Base-by-base conservation (phyloP, 2,329 filamentous ascomycete species). In the Pseudocercospora pini-densiflorae region DNA sequence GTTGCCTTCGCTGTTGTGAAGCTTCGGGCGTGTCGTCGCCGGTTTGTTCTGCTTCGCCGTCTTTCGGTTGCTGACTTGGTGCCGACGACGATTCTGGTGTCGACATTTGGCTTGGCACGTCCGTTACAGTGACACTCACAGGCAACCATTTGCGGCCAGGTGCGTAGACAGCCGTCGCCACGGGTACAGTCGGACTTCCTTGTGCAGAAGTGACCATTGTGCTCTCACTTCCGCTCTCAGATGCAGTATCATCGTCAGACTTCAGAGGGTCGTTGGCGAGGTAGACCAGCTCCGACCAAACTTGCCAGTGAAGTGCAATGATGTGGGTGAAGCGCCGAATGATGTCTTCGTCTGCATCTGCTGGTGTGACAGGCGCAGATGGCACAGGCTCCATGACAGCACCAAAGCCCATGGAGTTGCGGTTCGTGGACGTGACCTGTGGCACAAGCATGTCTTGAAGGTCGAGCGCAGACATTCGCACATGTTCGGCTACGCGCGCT, bases 241-340 rank as follows among this genome's bases (percentile, higher is more conserved):
- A 72, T 16, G 59, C 64, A 53, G 61, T 65, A 27, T 72, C 72
- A 19, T 74, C 71, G 29, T 67, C 64, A 10, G 63, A 55, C 31
- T 60, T 43, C n/a, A 54, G 43, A n/a, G 64, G 64, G 16, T 67
- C 61, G 19, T 67, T 61, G 12, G 59, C 63, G 9, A 75, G 70
- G 76, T 97, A 97, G 12, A 91, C 88, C 61, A 97, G 82, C 1
- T 88, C 87, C 1, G 87, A 87, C 93, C 94, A 98, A 2, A 97
- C 90, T 58, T 92, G 87, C 93, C 94, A 97, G 79, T 97, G 93
- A 24, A 98, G 81, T 5, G 95, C 85, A 14, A 92, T 89, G 53
- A 97, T 88, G 75, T 97, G 94, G 5, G 92, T 90, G 59, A 97
- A 84, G 54, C 92, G 88, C 53, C 89, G 90, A 0, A 92, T 88